phyloP scores from a whole-genome alignment of 1,284 basidiomycete species.

The Sphaerobolus stellatus region DNA sequence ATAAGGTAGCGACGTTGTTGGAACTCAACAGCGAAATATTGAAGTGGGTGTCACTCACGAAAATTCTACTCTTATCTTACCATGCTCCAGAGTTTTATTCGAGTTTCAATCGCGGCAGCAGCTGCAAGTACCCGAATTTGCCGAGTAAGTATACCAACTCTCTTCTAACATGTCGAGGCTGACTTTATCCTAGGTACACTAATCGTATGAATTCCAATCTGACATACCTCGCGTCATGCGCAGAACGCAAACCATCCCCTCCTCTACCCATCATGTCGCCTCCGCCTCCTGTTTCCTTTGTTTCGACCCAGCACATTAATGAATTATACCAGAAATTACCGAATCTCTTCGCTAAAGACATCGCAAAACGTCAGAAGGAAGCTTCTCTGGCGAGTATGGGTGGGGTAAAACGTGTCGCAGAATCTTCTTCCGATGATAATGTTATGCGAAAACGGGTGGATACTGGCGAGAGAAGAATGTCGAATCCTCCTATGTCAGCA shows the following conservation, averaged over 20 bases:
- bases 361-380: slow-evolving; percentile 47
- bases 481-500: slow-evolving; percentile 24
- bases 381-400: slow-evolving; percentile 14
- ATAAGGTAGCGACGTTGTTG: slow-evolving; percentile 56
- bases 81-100: slow-evolving; percentile 46
- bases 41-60: slow-evolving; percentile 45
- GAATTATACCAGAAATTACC: slow-evolving; percentile 63
- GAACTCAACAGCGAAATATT: slow-evolving; percentile 66
- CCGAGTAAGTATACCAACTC: slow-evolving; percentile 48
- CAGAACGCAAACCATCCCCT: slow-evolving; percentile 49
- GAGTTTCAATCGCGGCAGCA: slow-evolving; percentile 57
- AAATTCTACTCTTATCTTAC: slow-evolving; percentile 15
- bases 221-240: slow-evolving; percentile 62
- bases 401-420: slow-evolving; percentile 59
- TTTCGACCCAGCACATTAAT: slow-evolving; percentile 55
- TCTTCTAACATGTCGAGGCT: not conserved
- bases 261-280: slow-evolving; percentile 56
- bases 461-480: slow-evolving; percentile 50
- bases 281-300: slow-evolving; percentile 51
- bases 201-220: slow-evolving; percentile 63
- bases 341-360: slow-evolving; percentile 60
- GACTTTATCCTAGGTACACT: slow-evolving; percentile 18
- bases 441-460: slow-evolving; percentile 63
- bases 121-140: slow-evolving; percentile 49
- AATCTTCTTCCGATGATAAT: slow-evolving; percentile 39